Percentiles rank a stretch among this genome's conserved stretches.
phyloP scores from a whole-genome alignment of 2,329 filamentous ascomycete genomes.

The Fusarium sulawesiense region DNA sequence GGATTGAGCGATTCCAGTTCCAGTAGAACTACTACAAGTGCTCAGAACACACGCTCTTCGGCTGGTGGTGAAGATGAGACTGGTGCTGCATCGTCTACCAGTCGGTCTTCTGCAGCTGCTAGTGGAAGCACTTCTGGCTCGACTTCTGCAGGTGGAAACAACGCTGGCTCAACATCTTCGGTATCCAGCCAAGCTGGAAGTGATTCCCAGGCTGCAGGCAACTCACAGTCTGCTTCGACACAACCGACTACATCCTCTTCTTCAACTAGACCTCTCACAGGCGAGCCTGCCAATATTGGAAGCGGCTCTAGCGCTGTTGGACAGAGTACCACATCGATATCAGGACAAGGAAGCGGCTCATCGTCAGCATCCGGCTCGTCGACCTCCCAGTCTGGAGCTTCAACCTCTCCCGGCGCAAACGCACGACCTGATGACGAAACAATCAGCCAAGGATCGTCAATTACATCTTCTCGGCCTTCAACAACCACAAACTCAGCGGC shows the following conservation, averaged over 20 bases:
- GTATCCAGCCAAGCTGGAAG: accelerated
- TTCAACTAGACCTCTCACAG: neutral
- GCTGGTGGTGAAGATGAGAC: neutral
- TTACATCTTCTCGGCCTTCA: neutral
- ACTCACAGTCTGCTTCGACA: neutral
- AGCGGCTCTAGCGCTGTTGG: accelerated
- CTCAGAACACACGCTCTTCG: neutral
- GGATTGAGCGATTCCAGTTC: too few relatives aligned
- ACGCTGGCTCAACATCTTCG: neutral
- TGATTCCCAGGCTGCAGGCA: too few relatives aligned
- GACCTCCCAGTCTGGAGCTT: neutral
- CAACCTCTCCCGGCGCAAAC: neutral
- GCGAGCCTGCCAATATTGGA: neutral
- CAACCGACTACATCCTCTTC: neutral
- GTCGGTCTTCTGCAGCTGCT: neutral
- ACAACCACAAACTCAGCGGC: neutral
- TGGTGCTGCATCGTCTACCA: neutral
- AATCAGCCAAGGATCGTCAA: neutral
- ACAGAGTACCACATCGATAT: accelerated
- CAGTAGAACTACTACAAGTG: accelerated
- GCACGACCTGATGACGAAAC: neutral
- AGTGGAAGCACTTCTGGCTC: accelerated
- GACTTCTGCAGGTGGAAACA: neutral
- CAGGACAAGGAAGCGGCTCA: neutral
- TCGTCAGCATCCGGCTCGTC: neutral